Conservation (phyloP, 2,329 filamentous ascomycete genomes). For the Paraphaeosphaeria minitans region DNA sequence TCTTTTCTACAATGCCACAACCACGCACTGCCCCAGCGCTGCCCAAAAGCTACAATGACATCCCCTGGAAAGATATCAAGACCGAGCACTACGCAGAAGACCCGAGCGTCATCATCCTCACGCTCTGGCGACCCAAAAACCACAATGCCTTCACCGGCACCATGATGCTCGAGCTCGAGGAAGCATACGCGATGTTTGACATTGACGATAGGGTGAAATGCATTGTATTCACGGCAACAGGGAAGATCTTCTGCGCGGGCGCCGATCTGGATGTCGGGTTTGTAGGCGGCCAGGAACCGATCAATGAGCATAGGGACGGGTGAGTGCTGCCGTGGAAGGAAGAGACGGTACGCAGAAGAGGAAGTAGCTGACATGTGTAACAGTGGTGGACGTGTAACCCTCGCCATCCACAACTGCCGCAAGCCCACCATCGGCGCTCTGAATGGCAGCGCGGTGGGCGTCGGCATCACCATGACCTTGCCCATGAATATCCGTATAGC, state of each 20-base stretch:
- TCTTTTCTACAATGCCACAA: constrained; percentile 24
- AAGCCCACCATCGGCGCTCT: constrained; percentile 63
- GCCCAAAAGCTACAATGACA: constrained; percentile 48
- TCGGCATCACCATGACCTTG: constrained; percentile 65
- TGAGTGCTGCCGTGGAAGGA: constrained; percentile 23
- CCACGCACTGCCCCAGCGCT: constrained; percentile 26
- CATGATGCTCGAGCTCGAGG: constrained; percentile 67
- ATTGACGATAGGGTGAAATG: constrained; percentile 60
- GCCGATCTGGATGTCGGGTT: constrained; percentile 62
- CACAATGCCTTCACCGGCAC: constrained; percentile 72
- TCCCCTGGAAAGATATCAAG: constrained; percentile 49
- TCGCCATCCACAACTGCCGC: constrained; percentile 62
- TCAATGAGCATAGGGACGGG: constrained; percentile 61
- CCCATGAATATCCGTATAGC: constrained; percentile 61
- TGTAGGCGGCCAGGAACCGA: constrained; percentile 47
- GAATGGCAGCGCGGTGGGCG: constrained; percentile 61
- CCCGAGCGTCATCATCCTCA: constrained; percentile 65
- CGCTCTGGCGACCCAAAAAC: constrained; percentile 67
- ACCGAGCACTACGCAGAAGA: constrained; percentile 48
- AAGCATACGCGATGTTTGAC: constrained; percentile 59
- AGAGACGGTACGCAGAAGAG: background rate
- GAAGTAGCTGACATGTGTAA: background rate
- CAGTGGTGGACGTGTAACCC: constrained; percentile 52
- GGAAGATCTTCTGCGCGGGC: constrained; percentile 60
- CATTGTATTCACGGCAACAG: constrained; percentile 60